These are phyloP conservation scores for Exsudoporus floridanus DNA, from an alignment of 1,284 basidiomycete genomes.

Conservation along the genomic window DNA sequence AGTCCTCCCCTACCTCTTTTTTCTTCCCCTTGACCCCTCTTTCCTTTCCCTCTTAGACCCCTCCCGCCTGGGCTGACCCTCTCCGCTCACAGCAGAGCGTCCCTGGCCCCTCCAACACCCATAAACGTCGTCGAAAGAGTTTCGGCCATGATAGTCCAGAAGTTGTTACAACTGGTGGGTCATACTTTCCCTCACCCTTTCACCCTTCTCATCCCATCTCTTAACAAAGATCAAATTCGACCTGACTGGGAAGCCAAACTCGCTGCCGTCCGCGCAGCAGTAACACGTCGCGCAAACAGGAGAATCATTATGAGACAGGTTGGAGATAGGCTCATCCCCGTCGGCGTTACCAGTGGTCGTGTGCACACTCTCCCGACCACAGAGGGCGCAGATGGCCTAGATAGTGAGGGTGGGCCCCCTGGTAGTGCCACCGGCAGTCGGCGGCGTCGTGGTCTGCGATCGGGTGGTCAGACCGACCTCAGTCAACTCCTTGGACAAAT, in stretches of 20 bases:
- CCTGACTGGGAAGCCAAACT: conserved; percentile 95
- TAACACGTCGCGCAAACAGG: conserved; percentile 87
- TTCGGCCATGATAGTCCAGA: conserved; percentile 76
- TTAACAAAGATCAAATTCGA: conserved; percentile 77
- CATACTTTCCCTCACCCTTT: conserved; percentile 1
- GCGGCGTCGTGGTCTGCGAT: conserved; percentile 57
- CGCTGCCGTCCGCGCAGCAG: conserved; percentile 84
- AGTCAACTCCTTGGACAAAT: conserved; percentile 62
- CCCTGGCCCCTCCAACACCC: conserved; percentile 41
- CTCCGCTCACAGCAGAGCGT: conserved; percentile 44
- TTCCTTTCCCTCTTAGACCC: conserved; percentile 30
- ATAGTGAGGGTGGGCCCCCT: conserved; percentile 36
- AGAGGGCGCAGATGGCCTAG: conserved; percentile 46
- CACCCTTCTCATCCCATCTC: conserved; percentile 5
- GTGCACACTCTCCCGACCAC: conserved; percentile 62
- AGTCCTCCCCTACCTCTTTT: conserved; percentile 26
- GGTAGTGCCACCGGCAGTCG: conserved; percentile 51
- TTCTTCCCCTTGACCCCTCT: conserved; percentile 5
- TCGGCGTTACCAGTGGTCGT: conserved; percentile 87
- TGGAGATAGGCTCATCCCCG: conserved; percentile 93
- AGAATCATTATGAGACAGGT: conserved; percentile 99
- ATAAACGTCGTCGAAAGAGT: conserved; percentile 76
- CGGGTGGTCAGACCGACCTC: conserved; percentile 51
- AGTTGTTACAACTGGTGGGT: conserved; percentile 84
- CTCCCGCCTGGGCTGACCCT: conserved; percentile 50